Base-by-base conservation (phyloP, 2,329 filamentous ascomycete species). In the Laburnicola sp. region DNA sequence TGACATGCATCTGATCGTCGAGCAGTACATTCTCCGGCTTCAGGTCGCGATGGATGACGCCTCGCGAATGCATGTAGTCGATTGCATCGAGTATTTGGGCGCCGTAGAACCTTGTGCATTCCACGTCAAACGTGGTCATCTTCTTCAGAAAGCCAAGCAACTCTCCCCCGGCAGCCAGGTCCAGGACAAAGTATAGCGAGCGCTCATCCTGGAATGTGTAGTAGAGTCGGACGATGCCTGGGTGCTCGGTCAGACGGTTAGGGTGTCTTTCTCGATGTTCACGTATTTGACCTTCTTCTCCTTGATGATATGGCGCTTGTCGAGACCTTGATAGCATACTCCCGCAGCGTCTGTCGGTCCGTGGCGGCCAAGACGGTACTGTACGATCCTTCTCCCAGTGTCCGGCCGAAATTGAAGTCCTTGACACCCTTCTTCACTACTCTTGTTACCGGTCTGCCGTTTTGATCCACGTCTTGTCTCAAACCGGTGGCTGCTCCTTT, bases 281-380 rank as follows among this genome's bases (percentile, higher is more conserved):
- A 99, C 94, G 69, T 99, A 99, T 80, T 99, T 99, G 68, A 99
- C 96, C 81, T 99, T 99, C 75, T 96, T 97, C 76, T 99, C 94
- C 75, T 97, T 99, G 80, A 99, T 99, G 68, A 99, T 99, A 73
- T 99, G 94, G 65, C 91, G 85, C 76, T 99, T 99, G 75, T 99
- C 94, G 40, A 99, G 83, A 99, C 93, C 73, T 99, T 99, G 76
- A 99, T 92, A 25, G 94, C 94, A 69, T 97, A 97, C 72, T 99
- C 93, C 66, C 96, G 96, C 51, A 95, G 78, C 1, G 91, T 96
- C 73, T 96, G 91, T 54, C 93, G 86, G 73, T 99, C 94, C 3
- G 91, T 96, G 32, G 92, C 94, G 45, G 94, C 85, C 58, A 94
- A 85, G 32, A 99, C 94, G 6, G 92, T 97, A 68, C 93, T 97